These are phyloP conservation scores for Pichia kluyveri DNA, from an alignment of 805 yeast species.

Conservation along the genomic window DNA sequence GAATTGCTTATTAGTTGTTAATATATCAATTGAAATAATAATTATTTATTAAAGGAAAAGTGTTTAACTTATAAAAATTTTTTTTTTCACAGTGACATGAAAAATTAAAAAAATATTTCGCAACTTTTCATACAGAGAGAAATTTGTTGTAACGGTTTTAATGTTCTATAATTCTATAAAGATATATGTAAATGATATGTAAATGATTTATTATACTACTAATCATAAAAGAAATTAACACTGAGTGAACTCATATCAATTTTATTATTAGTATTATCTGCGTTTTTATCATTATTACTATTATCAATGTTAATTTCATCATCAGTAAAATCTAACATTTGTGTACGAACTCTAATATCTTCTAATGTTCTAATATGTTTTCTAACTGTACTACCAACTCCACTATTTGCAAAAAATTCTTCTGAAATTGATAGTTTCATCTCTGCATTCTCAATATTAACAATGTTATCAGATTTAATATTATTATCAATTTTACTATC, in stretches of 20 bases:
- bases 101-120: neutral
- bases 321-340: slow-evolving; percentile 33
- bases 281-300: slow-evolving; percentile 13
- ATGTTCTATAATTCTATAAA: no score
- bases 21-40: no score
- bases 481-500: slow-evolving; percentile 26
- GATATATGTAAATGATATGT: no score
- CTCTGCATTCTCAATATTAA: neutral
- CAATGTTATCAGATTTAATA: neutral
- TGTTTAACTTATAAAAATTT: neutral
- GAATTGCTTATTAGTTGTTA: no score
- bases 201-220: no score
- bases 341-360: slow-evolving; percentile 39
- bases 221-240: neutral
- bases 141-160: no score
- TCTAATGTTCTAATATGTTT: slow-evolving; percentile 35
- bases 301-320: slow-evolving; percentile 9
- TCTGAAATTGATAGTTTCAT: slow-evolving; percentile 6
- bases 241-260: neutral
- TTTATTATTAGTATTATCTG: neutral
- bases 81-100: neutral
- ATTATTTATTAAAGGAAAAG: neutral
- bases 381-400: slow-evolving; percentile 21
- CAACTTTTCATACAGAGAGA: neutral
- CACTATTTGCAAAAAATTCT: slow-evolving; percentile 3